Base-by-base conservation (phyloP, 306 rosid species). In the Abrus pulchellus region DNA sequence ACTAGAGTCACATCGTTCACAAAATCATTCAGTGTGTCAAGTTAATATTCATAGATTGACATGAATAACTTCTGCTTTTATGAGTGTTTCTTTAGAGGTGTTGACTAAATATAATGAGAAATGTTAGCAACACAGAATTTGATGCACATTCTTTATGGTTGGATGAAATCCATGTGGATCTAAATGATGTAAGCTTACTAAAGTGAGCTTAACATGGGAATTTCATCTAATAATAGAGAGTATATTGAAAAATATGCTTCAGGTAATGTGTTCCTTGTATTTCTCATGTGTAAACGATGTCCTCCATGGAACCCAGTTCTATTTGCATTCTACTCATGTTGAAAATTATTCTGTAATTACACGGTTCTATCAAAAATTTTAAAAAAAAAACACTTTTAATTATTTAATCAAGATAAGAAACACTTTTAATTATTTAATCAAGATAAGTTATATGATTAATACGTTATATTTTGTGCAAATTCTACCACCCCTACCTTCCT, bases 1-100 rank as follows among this genome's bases (percentile, higher is more conserved):
- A 63, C 45, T 75, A 56, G 67, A 71, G 47, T 72, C 75, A 57
- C 65, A 76, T 40, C 32, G 68, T 76, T 53, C 74, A 52, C 72
- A 66, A 28, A 68, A 54, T 28, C 73, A 55, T 12, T 40, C 68
- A 72, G 72, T 68, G 63, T 84, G 81, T 27, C 55, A 8, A 27
- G 27, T 56, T 45, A 14, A 47, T 38, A n/a, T 28, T 49, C 47
- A 47, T 64, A 56, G 6, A 59, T 20, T 45, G 48, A 32, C 2
- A 27, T 64, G 50, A 55, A 78, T 30, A 48, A 6, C 33, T 65
- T 20, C 9, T 55, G 29, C 9, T 40, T 9, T 60, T 72, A 68
- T 12, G 50, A 53, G 63, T 57, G 45, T 67, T 84, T 68, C 55
- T 73, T 74, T 68, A 59, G 36, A 55, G 71, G 43, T 78, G 76